These are phyloP conservation scores for Chrysopogon serrulatus DNA, from an alignment of 176 grass and related monocot genomes.

Conservation along the genomic window DNA sequence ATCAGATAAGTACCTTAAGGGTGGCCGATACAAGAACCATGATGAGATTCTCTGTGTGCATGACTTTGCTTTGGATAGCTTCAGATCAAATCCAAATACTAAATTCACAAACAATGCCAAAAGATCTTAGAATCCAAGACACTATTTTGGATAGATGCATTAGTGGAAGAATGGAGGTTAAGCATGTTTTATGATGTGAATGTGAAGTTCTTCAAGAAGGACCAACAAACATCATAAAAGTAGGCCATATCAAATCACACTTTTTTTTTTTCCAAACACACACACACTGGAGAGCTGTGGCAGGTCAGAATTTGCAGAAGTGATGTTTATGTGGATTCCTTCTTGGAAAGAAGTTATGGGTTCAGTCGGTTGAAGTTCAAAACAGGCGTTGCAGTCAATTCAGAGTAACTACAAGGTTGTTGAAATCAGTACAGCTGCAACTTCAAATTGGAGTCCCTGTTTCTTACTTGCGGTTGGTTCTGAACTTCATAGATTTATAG, in stretches of 20 bases:
- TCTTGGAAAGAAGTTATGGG: too few species aligned
- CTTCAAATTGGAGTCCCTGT: too few species aligned
- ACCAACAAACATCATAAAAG: neutral
- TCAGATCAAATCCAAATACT: neutral
- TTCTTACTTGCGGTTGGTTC: neutral
- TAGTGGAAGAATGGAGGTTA: neutral
- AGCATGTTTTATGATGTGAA: neutral
- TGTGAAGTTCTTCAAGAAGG: neutral
- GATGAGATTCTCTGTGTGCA: neutral
- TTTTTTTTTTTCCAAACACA: too few species aligned
- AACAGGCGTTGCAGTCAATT: too few species aligned
- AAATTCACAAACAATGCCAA: neutral
- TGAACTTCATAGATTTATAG: neutral
- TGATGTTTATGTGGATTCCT: neutral
- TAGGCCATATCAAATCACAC: neutral
- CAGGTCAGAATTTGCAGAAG: neutral
- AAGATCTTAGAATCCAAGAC: neutral
- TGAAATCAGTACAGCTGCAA: too few species aligned
- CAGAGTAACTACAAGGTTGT: too few species aligned
- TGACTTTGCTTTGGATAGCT: neutral
- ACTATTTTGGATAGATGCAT: neutral
- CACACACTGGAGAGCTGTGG: too few species aligned
- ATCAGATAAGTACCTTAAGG: neutral
- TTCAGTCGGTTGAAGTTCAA: too few species aligned
- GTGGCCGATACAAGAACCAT: neutral